Evolutionary conservation across 2,329 filamentous ascomycete species (phyloP).

Genomic region (Apiospora aurea): DNA sequence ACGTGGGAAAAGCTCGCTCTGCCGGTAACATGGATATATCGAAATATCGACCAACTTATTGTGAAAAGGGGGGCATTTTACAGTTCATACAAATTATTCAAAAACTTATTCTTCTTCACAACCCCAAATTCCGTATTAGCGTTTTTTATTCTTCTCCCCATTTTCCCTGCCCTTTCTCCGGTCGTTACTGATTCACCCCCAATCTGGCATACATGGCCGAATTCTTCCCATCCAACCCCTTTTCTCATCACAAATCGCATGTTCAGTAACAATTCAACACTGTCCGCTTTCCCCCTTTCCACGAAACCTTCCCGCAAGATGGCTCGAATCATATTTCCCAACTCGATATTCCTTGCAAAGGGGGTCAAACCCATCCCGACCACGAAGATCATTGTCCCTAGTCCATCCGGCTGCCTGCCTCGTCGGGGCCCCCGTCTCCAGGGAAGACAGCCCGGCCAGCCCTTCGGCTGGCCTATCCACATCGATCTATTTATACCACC

Average conservation of each 20-base stretch:
- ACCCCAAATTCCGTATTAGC: neutral
- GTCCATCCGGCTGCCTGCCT: too few species aligned
- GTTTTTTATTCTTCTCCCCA: neutral
- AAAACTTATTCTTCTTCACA: neutral
- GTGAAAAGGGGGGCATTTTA: neutral
- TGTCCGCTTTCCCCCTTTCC: neutral
- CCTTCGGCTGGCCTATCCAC: too few species aligned
- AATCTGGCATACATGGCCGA: neutral
- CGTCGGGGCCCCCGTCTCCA: too few species aligned
- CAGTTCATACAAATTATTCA: too few species aligned
- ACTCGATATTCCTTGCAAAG: neutral
- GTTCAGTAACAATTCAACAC: neutral
- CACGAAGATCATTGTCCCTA: too few species aligned
- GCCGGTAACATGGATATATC: neutral
- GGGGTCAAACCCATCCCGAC: too few species aligned
- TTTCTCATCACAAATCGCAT: neutral
- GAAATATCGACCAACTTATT: neutral
- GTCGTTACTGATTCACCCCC: neutral
- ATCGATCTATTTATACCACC: too few species aligned
- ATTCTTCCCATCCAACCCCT: neutral
- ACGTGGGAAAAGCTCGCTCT: neutral
- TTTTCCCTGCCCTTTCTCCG: neutral
- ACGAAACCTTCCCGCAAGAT: neutral
- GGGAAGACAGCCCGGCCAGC: too few species aligned
- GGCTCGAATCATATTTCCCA: neutral